Evolutionary conservation across 345 rosid species (phyloP).

Genomic region (Sisymbrium altissimum): DNA sequence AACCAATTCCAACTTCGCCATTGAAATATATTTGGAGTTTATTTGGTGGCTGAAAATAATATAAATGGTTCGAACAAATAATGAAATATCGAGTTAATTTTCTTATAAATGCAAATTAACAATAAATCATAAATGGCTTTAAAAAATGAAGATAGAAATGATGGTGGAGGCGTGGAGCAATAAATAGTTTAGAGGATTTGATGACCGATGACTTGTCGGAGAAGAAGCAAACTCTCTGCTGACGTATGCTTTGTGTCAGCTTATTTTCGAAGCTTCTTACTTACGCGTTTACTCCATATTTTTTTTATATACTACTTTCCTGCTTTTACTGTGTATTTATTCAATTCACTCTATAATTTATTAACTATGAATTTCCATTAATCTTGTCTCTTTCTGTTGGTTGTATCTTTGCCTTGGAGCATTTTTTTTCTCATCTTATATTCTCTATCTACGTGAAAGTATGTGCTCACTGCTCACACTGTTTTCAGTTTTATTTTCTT

Average conservation of each 20-base stretch:
- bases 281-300: constrained; percentile 25
- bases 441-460: constrained; percentile 9
- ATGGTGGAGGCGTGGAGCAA: not conserved
- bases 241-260: constrained; percentile 46
- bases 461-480: constrained; percentile 13
- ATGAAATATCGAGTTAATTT: not conserved
- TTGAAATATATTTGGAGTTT: too few relatives aligned
- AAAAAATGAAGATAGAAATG: not conserved
- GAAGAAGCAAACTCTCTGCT: constrained; percentile 26
- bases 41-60: not conserved
- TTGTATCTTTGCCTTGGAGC: not conserved
- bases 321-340: constrained; percentile 4
- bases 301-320: not conserved
- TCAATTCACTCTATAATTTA: not conserved
- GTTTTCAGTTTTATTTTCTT: not conserved
- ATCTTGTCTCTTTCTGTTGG: constrained; percentile 35
- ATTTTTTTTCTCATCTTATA: not conserved
- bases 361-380: not conserved
- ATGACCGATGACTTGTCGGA: constrained; percentile 37
- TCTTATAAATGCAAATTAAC: not conserved
- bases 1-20: not conserved
- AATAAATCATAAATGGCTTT: not conserved
- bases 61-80: not conserved
- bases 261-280: constrained; percentile 16
- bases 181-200: constrained; percentile 23